Evolutionary conservation across 1,139 yeast genomes (phyloP), one percentile per base, ranked within the genome.

Genomic region (Pichia sp.): DNA sequence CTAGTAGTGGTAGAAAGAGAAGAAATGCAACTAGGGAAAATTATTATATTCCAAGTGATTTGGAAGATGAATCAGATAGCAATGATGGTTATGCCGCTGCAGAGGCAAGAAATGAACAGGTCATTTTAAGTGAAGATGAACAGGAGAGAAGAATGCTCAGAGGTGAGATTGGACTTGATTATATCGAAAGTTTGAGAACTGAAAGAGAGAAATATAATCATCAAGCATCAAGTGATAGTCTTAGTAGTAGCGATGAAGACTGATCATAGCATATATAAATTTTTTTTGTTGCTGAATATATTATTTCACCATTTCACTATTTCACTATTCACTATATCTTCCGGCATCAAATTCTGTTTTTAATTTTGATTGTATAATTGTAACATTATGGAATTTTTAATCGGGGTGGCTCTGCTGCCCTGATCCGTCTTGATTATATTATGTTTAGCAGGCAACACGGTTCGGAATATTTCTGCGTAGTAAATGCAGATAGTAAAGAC

Each of bases 61-160:
- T 12, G 9, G 46, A 45, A 1, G 41, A 42, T 30, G 38, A 30
- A 2, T 33, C 37, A 7, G 26, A 40, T n/a, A 25, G 28, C 20
- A 30, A 42, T 12, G 40, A 45, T 36, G 51, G 50, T 6, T 51
- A 51, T 37, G 52, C 48, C 7, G 47, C 42, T 1, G 51, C 51
- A 11, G 51, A 41, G 35, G 49, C 51, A 1, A 46, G 51, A 40
- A 49, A 49, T 37, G 50, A 45, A 31, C 41, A 49, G 16, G 34
- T 53, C 3, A 53, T 49, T 35, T 46, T 55, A 24, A 52, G 54
- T 43, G 54, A 50, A 34, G 55, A 47, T 35, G 53, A 51, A 43
- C 46, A 50, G 22, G 51, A 47, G 20, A 42, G 41, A 20, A 35
- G 52, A 34, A 43, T 50, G 33, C 37, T 53, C 7, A 41, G 45